Conservation (phyloP, 192 early-diverging fungal genomes). For the Coemansia sp. region DNA sequence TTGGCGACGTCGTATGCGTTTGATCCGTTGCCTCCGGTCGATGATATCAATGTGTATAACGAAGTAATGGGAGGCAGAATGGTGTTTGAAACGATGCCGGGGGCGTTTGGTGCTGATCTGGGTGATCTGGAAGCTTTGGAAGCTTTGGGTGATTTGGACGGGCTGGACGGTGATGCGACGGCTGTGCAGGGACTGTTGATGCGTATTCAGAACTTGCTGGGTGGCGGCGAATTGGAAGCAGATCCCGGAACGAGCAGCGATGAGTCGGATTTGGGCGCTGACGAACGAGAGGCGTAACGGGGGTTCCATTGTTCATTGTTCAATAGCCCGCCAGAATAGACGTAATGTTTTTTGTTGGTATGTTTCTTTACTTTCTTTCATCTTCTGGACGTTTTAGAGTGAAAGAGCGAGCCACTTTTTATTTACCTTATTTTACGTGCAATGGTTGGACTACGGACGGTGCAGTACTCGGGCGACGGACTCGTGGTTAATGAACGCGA, state of each 20-base stretch:
- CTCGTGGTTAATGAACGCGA: neutral
- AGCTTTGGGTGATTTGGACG: neutral
- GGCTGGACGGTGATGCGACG: constrained; percentile 13
- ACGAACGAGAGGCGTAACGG: neutral
- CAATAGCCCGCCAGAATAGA: too few species aligned
- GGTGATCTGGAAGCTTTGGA: neutral
- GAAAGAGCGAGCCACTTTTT: neutral
- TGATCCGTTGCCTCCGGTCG: constrained; percentile 47
- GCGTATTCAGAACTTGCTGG: constrained; percentile 11
- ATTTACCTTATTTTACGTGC: neutral
- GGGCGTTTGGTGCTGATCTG: constrained; percentile 20
- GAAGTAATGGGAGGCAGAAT: constrained; percentile 18
- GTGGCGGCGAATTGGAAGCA: neutral
- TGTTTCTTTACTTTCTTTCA: neutral
- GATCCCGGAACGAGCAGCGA: constrained; percentile 46
- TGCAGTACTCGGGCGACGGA: neutral
- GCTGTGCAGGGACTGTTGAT: constrained; percentile 21
- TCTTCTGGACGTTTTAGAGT: neutral
- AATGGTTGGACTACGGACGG: neutral
- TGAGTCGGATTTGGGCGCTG: constrained; percentile 6
- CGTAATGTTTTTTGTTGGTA: too few species aligned
- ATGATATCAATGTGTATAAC: constrained; percentile 41
- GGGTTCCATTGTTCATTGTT: too few species aligned
- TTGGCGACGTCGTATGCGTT: constrained; percentile 39
- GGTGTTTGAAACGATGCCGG: constrained; percentile 27